Evolutionary conservation across 257 asterid species (phyloP).

Genomic region (Scutellaria galericulata): DNA sequence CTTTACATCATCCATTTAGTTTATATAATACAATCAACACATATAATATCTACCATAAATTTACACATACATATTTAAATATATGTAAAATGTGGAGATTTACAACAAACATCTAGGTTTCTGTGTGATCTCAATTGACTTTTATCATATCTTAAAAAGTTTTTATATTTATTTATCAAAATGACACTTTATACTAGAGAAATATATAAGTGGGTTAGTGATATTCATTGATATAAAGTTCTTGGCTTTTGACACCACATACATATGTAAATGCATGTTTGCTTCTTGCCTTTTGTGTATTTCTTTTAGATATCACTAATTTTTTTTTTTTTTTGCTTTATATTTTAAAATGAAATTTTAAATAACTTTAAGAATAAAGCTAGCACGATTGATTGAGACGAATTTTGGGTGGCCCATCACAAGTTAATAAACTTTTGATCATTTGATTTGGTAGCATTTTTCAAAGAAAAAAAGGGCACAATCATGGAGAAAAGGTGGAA

Average conservation of each 20-base stretch:
- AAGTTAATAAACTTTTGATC: not conserved
- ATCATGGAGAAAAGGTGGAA: constrained; percentile 24
- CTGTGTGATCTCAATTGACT: no score
- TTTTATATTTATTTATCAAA: not conserved
- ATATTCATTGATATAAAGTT: not conserved
- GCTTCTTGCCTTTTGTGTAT: not conserved
- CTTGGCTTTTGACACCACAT: not conserved
- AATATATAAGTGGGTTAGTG: not conserved
- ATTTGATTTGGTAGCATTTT: constrained; percentile 27
- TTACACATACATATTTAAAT: no score
- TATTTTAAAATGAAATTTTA: not conserved
- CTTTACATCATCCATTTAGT: no score
- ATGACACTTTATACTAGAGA: no score
- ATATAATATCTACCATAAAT: no score
- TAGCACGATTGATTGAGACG: constrained; percentile 20
- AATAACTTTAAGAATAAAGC: constrained; percentile 2
- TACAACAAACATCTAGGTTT: no score
- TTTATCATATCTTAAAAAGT: no score
- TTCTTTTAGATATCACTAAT: not conserved
- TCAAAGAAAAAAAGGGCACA: constrained; percentile 22
- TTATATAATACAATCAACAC: no score
- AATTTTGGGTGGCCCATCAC: not conserved
- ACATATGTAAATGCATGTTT: not conserved
- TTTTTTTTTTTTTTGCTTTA: not conserved
- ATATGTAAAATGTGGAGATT: no score